Base-by-base conservation (phyloP, 257 asterid species). In the Sherardia arvensis region DNA sequence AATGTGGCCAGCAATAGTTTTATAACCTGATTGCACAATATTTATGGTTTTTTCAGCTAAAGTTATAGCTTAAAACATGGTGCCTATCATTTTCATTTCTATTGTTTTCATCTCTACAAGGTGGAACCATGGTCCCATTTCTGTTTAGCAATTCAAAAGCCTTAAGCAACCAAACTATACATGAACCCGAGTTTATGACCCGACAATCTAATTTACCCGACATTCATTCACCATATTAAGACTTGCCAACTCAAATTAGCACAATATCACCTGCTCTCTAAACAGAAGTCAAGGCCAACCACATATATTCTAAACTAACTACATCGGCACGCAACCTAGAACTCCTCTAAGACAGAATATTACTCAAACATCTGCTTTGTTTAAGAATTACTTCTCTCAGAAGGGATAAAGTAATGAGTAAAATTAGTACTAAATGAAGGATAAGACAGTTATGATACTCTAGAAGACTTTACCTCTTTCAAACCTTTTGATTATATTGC, bases 251-350 rank as follows among this genome's bases (percentile, higher is more conserved):
- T 43, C n/a, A 43, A 43, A 15, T 4, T 43, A 17, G 4, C n/a
- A 43, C 47, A 33, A 33, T 4, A 33, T 29, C n/a, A 71, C 75
- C 67, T 48, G 63, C 49, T 64, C 61, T 59, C 18, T 14, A 7
- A 21, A 21, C 18, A 2, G 20, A 22, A 55, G 70, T 59, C 66
- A 61, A 61, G 28, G 56, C 8, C 34, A 63, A 59, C 40, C 15
- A 69, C n/a, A 54, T 36, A 70, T 34, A 63, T 40, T 70, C 65
- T 29, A 22, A 62, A 29, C 27, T 8, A 34, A 25, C 69, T 34
- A 53, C 20, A 38, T 18, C 28, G 34, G 61, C 32, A 27, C 47
- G 33, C 57, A 62, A 62, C 30, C 51, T 62, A 20, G n/a, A 26
- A 53, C 62, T 15, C 61, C 54, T 28, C 2, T 27, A 21, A 30